Percentiles rank a stretch among this genome's conserved stretches.
These are phyloP conservation scores for Suillus ampliporus DNA, from an alignment of 768 basidiomycete genomes.

Conservation along the genomic window DNA sequence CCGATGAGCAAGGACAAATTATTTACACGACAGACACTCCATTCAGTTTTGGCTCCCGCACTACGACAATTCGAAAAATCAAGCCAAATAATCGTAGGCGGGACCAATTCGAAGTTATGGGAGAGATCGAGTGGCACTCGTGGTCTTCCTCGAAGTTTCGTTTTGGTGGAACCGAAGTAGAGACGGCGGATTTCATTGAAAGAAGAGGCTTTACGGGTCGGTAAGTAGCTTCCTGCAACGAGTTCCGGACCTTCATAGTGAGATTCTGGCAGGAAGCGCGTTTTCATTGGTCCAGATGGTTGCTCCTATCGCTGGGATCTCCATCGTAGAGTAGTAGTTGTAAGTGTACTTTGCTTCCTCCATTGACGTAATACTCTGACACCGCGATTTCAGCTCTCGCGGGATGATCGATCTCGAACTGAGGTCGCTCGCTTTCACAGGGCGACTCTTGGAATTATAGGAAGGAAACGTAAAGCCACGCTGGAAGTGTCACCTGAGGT, in stretches of 20 bases:
- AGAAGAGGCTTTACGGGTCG: constrained; percentile 23
- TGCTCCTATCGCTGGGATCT: constrained; percentile 3
- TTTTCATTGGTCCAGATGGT: constrained; percentile 10
- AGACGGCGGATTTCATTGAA: constrained; percentile 32
- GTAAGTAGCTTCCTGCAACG: constrained; percentile 18
- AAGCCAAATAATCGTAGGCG: constrained; percentile 28
- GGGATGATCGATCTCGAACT: constrained; percentile 18
- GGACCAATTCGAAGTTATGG: constrained; percentile 38
- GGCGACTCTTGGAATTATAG: constrained; percentile 13
- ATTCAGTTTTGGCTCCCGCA: constrained; percentile 14
- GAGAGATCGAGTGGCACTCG: constrained; percentile 40
- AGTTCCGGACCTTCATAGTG: background rate
- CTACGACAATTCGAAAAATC: constrained; percentile 33
- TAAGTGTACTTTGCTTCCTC: background rate
- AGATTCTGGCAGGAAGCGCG: background rate
- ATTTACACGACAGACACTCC: constrained; percentile 10
- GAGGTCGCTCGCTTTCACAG: constrained; percentile 30
- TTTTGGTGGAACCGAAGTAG: constrained; percentile 31
- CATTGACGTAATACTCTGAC: background rate
- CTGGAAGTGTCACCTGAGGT: constrained; percentile 17
- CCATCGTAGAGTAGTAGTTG: background rate
- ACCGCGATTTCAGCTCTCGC: constrained; percentile 15
- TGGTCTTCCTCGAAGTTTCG: constrained; percentile 36
- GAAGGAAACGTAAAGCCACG: constrained; percentile 9
- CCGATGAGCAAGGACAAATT: background rate